A percentile compares a stretch with the other conserved stretches of the same genome.
These are phyloP conservation scores for Gliomastix tumulicola DNA, from an alignment of 2,329 filamentous ascomycete species.

Conservation along the genomic window DNA sequence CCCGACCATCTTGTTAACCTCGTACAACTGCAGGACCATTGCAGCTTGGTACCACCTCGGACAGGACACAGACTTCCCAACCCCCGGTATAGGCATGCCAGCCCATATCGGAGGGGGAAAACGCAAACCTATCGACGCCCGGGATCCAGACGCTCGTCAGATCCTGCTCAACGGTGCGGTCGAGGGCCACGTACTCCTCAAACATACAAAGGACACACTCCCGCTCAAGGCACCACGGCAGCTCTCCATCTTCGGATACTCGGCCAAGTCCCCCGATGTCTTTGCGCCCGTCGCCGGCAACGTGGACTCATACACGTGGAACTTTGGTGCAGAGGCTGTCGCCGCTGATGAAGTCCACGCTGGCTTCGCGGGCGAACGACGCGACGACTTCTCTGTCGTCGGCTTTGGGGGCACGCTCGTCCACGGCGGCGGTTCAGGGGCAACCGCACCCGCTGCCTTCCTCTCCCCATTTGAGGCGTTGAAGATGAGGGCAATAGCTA, in stretches of 20 bases:
- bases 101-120: conserved; percentile 34
- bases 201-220: conserved; percentile 48
- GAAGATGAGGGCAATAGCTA: conserved; percentile 40
- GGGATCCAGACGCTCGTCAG: conserved; percentile 32
- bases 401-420: conserved; percentile 32
- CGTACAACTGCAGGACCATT: conserved; percentile 28
- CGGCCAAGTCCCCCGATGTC: conserved; percentile 37
- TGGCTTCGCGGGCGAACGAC: conserved; percentile 13
- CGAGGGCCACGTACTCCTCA: conserved; percentile 58
- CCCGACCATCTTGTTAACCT: too few species aligned
- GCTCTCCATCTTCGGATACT: conserved; percentile 57
- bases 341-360: conserved; percentile 19
- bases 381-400: conserved; percentile 25
- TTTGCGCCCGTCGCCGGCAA: conserved; percentile 27
- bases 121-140: conserved; percentile 46
- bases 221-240: conserved; percentile 43
- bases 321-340: conserved; percentile 30
- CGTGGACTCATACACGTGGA: conserved; percentile 22
- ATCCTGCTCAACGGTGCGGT: conserved; percentile 48
- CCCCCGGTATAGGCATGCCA: conserved; percentile 46
- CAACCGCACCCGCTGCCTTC: conserved; percentile 37
- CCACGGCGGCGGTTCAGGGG: conserved; percentile 22
- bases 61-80: conserved; percentile 39
- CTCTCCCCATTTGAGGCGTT: conserved; percentile 50
- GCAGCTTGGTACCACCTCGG: conserved; percentile 50